These are phyloP conservation scores for Agaricus sinodeliciosus DNA, from an alignment of 768 basidiomycete species.

Conservation along the genomic window DNA sequence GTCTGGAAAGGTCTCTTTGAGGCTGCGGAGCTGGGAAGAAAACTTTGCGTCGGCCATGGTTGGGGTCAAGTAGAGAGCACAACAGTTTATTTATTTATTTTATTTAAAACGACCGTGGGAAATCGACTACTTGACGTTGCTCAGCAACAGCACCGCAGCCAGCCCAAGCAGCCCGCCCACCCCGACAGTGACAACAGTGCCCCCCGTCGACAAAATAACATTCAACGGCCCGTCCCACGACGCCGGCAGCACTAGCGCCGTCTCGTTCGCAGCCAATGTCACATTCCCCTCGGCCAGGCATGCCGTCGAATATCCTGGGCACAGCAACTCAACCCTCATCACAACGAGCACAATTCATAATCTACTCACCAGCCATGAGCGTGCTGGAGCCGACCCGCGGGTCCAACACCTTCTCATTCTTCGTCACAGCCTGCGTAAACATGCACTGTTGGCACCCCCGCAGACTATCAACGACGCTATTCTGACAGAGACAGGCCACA, in stretches of 20 bases:
- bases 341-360: neutral
- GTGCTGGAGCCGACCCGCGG: constrained; percentile 51
- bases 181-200: constrained; percentile 37
- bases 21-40: constrained; percentile 41
- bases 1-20: constrained; percentile 65
- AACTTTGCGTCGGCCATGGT: neutral
- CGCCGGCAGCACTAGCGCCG: constrained; percentile 37
- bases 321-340: constrained; percentile 7
- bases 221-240: constrained; percentile 59
- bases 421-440: constrained; percentile 45
- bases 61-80: too few species aligned
- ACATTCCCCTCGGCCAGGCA: constrained; percentile 33
- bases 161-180: constrained; percentile 41
- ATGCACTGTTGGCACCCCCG: constrained; percentile 62
- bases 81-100: too few species aligned
- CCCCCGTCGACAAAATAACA: constrained; percentile 35
- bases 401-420: constrained; percentile 43
- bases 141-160: constrained; percentile 44
- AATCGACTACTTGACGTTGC: constrained; percentile 36
- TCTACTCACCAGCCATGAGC: constrained; percentile 45
- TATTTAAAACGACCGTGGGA: constrained; percentile 18
- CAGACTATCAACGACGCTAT: constrained; percentile 34
- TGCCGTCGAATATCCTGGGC: constrained; percentile 46
- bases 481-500: constrained; percentile 48
- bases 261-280: constrained; percentile 30